Evolutionary conservation across 176 grass and related monocot genomes (phyloP), one percentile per base, ranked within the genome.

Genomic region (Rhipidocladum racemiflorum): DNA sequence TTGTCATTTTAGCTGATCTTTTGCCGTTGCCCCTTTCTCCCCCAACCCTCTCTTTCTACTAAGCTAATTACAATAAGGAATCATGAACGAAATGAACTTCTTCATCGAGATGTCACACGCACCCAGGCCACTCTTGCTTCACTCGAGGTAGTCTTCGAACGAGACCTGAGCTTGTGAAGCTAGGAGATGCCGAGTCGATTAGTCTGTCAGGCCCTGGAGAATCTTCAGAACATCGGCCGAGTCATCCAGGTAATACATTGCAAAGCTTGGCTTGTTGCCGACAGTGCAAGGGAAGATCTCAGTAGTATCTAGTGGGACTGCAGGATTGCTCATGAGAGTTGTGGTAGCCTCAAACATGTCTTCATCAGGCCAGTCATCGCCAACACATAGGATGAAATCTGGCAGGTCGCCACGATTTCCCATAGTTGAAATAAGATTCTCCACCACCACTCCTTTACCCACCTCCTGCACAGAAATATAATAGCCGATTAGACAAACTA

Each of bases 201-300:
- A 50, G 60, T 44, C 27, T 11, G 46, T 64, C 43, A 91, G 51
- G 77, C 62, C 67, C 71, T 61, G 54, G 49, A 94, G 89, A 77
- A 89, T 87, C 69, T 87, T 88, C 9, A 96, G 17, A 24, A 96
- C 90, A 13, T 90, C 88, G 10, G 46, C 27, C 0, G 90, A 73
- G 38, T 96, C 85, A 16, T 92, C 85, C 9, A 95, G 84, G 81
- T 88, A 95, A 59, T 87, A 92, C 64, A 86, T 95, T 0, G 93
- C 93, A 64, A 77, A 61, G 85, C 93, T 92, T 17, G 90, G 90
- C 70, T 95, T 92, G 74, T 90, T 84, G 53, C 91, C 91, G 27
- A 90, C 88, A 4, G 88, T 90, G 85, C 91, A 93, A n/a, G 88
- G 30, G 66, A 90, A 90, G 67, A 88, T 75, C 75, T 88, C 72